Evolutionary conservation across 495 filamentous ascomycete species (phyloP).

Genomic region (Daldinia caldariorum): DNA sequence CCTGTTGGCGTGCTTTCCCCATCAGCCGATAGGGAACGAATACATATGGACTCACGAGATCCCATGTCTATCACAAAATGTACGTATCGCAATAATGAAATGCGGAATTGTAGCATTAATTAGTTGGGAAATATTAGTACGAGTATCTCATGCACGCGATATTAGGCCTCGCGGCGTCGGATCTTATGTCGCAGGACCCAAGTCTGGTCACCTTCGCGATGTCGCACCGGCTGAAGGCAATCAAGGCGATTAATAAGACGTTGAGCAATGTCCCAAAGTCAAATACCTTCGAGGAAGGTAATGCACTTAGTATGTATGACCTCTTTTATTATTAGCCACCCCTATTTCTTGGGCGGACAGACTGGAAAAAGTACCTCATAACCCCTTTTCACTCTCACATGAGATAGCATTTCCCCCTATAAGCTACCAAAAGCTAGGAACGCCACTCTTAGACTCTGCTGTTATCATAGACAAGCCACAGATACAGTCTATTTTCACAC

Average conservation of each 20-base stretch:
- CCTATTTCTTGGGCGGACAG: not conserved
- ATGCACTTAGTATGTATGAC: slow-evolving; percentile 48
- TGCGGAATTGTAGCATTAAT: not conserved
- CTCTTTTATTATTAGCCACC: not conserved
- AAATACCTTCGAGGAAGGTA: slow-evolving; percentile 54
- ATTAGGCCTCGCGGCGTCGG: slow-evolving; percentile 66
- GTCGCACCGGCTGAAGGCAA: slow-evolving; percentile 65
- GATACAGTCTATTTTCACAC: not conserved
- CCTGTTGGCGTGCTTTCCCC: slow-evolving; percentile 64
- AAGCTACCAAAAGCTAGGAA: not conserved
- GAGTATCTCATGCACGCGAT: slow-evolving; percentile 69
- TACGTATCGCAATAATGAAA: slow-evolving; percentile 41
- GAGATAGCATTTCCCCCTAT: not conserved
- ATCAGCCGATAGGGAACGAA: slow-evolving; percentile 68
- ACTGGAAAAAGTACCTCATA: not conserved
- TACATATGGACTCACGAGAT: slow-evolving; percentile 67
- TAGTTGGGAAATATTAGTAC: slow-evolving; percentile 45
- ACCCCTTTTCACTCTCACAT: not conserved
- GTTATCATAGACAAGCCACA: not conserved
- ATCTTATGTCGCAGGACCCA: slow-evolving; percentile 54
- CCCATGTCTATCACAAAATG: slow-evolving; percentile 65
- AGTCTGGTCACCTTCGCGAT: slow-evolving; percentile 56
- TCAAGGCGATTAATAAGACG: slow-evolving; percentile 62
- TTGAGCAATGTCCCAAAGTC: slow-evolving; percentile 51
- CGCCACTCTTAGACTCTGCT: not conserved